phyloP scores from a whole-genome alignment of 106 monocot species.

The Apostasia shenzhenica region DNA sequence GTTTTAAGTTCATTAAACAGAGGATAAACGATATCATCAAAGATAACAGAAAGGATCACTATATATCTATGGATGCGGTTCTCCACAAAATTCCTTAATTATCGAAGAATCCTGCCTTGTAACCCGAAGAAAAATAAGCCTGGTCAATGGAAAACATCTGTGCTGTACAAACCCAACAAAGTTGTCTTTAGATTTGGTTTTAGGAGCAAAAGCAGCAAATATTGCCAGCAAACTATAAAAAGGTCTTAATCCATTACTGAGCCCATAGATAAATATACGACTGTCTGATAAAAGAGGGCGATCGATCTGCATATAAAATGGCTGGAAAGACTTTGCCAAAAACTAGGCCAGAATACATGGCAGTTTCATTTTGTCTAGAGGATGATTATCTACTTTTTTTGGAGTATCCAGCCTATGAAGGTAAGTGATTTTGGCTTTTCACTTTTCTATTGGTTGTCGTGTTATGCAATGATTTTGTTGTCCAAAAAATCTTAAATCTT shows the following conservation, averaged over 20 bases:
- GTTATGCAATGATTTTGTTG: too few species aligned
- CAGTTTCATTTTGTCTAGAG: slow-evolving; percentile 24
- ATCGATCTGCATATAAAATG: not conserved
- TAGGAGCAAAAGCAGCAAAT: not conserved
- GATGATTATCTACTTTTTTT: slow-evolving; percentile 20
- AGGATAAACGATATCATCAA: not conserved
- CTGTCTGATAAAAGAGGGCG: slow-evolving; percentile 14
- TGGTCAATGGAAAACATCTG: slow-evolving; percentile 5
- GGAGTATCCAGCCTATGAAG: slow-evolving; percentile 19
- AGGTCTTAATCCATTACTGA: slow-evolving; percentile 49
- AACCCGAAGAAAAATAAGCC: slow-evolving; percentile 13
- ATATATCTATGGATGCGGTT: slow-evolving; percentile 68
- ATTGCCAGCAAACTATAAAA: slow-evolving; percentile 13
- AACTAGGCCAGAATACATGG: slow-evolving; percentile 17
- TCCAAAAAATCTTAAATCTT: too few species aligned
- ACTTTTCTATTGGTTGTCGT: too few species aligned
- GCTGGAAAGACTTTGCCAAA: slow-evolving; percentile 16
- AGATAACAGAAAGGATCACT: not conserved
- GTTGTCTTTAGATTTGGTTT: slow-evolving; percentile 4
- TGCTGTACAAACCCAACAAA: slow-evolving; percentile 12
- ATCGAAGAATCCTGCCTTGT: slow-evolving; percentile 40
- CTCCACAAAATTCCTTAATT: slow-evolving; percentile 66
- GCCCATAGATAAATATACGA: slow-evolving; percentile 42
- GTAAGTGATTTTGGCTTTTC: slow-evolving; percentile 14
- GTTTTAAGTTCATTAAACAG: not conserved